These are phyloP conservation scores for Corymbia calophylla DNA, from an alignment of 441 rosid species.

Conservation along the genomic window DNA sequence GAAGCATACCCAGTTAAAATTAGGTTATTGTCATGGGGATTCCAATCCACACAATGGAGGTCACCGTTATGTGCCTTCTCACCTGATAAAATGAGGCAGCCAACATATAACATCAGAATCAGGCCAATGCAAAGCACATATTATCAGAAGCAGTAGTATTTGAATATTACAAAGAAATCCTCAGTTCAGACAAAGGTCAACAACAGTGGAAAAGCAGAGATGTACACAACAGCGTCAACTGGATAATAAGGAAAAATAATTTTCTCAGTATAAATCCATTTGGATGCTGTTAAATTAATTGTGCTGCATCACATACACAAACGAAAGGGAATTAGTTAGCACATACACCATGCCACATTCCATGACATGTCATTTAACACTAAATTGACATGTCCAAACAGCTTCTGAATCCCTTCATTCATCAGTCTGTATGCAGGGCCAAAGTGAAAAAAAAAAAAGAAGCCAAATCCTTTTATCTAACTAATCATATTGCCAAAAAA, in stretches of 20 bases:
- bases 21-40: constrained; percentile 78
- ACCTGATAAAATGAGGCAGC: constrained; percentile 41
- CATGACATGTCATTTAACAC: not conserved
- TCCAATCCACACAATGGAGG: constrained; percentile 99
- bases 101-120: not conserved
- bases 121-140: not conserved
- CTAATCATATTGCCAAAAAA: not conserved
- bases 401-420: not conserved
- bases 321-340: not conserved
- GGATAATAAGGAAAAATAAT: not conserved
- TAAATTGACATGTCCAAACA: not conserved
- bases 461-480: not conserved
- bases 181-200: not conserved
- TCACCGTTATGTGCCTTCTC: constrained; percentile 96
- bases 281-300: not conserved
- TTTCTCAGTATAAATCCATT: not conserved
- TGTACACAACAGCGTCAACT: not conserved
- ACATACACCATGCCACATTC: not conserved
- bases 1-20: constrained; percentile 79
- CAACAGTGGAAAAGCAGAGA: not conserved
- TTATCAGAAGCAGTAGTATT: not conserved
- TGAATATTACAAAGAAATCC: not conserved
- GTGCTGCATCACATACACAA: not conserved
- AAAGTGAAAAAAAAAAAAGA: not conserved
- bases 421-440: not conserved